phyloP scores from a whole-genome alignment of 2,329 filamentous ascomycete genomes.

The Fusarium fracticaudum region DNA sequence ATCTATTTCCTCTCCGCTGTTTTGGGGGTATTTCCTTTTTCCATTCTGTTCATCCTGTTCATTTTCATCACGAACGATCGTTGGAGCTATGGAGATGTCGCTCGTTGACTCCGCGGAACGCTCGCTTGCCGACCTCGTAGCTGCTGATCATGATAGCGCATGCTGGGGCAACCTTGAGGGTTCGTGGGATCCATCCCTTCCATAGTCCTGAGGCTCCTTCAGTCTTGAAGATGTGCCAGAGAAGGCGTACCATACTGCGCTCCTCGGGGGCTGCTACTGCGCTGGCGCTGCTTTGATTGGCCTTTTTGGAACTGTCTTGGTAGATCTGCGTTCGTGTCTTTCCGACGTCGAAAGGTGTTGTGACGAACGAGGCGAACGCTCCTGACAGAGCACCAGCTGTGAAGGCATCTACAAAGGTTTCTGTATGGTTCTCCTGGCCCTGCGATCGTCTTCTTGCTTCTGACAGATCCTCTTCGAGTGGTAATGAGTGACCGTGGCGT shows the following conservation, averaged over 20 bases:
- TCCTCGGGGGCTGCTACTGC: constrained; percentile 71
- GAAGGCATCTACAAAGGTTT: constrained; percentile 90
- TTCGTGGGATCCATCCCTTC: constrained; percentile 90
- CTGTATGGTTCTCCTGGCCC: constrained; percentile 74
- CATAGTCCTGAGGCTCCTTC: constrained; percentile 86
- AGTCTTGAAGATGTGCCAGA: constrained; percentile 90
- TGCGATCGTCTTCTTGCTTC: constrained; percentile 65
- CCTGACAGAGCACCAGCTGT: constrained; percentile 85
- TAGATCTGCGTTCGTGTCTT: constrained; percentile 94
- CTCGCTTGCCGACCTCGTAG: constrained; percentile 94
- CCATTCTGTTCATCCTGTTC: constrained; percentile 1
- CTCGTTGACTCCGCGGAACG: constrained; percentile 80
- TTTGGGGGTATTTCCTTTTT: constrained; percentile 22
- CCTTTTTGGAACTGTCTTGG: constrained; percentile 58
- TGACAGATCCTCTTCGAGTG: constrained; percentile 48
- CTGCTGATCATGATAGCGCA: constrained; percentile 99
- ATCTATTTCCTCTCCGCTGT: constrained; percentile 7
- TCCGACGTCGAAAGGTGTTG: constrained; percentile 96
- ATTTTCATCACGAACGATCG: constrained; percentile 11
- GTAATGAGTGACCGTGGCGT: constrained; percentile 53
- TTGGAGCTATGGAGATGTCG: constrained; percentile 34
- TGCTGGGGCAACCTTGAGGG: constrained; percentile 92
- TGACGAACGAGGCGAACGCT: constrained; percentile 85
- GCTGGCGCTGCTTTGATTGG: constrained; percentile 39
- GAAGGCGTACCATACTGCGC: constrained; percentile 79